Base-by-base conservation (phyloP, 2,329 filamentous ascomycete species). In the Aspergillus versicolor region DNA sequence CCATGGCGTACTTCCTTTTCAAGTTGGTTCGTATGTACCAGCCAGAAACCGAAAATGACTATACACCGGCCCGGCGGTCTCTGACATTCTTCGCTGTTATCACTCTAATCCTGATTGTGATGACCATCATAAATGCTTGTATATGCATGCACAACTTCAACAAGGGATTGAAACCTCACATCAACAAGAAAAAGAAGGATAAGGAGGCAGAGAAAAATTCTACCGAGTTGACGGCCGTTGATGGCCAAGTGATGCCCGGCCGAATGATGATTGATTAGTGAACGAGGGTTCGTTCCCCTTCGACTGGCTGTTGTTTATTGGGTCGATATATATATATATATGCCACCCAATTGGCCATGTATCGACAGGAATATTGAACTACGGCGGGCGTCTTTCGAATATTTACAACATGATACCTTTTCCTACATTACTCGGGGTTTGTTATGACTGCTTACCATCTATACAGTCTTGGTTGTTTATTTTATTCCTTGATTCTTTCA, bases 11-110 rank as follows among this genome's bases (percentile, higher is more conserved):
- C 79, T 99, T 99, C 81, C 84, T 96, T 71, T 99, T 97, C 85
- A 99, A 99, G 82, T 86, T 99, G 54, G 89, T 94, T 58, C 90
- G 94, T 72, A 99, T 99, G 86, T 99, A 96, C 76, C 86, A 89
- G 65, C 79, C 84, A 11, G 73, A 73, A 43, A 84, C 85, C 65
- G 73, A 71, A 51, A 54, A 72, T 1, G 81, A 85, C 63, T 99
- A 97, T 78, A 72, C 81, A 51, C 88, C 93, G 4, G 93, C 94
- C 38, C 85, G 88, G 60, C 89, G 89, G 69, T 93, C 90, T 15
- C 81, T 99, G 69, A 97, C 93, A 5, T 91, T 92, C 58, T 99
- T 99, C 70, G 93, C 94, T 51, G 87, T 96, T 61, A 88, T 99
- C 67, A 97, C 94, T 41, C 90, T 99, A 58, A 76, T 95, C 27